Evolutionary conservation across 805 yeast species (phyloP).

Genomic region (Lachancea waltii): DNA sequence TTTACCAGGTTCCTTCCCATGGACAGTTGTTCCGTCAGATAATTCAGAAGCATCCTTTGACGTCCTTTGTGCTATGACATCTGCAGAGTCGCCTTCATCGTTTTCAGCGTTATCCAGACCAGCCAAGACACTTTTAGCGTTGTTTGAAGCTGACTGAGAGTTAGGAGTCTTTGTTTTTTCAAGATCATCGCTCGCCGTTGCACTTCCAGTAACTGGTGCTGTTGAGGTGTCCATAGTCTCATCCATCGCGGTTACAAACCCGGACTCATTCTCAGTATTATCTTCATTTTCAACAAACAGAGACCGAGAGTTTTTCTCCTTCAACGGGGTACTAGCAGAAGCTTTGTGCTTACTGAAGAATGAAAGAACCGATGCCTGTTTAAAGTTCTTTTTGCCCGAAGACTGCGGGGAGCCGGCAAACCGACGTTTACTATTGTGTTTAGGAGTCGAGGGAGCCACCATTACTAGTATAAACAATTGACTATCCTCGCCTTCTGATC

Average conservation of each 20-base stretch:
- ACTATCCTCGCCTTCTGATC: too few species aligned
- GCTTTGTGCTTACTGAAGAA: slow-evolving; percentile 28
- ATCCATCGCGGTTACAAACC: slow-evolving; percentile 16
- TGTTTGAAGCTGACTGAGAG: too few species aligned
- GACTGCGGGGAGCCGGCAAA: slow-evolving; percentile 10
- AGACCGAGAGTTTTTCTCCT: slow-evolving; percentile 6
- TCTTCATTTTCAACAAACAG: slow-evolving; percentile 19
- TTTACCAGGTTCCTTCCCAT: neutral
- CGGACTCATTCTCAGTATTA: slow-evolving; percentile 15
- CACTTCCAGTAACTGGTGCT: neutral
- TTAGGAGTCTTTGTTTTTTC: slow-evolving; percentile 1
- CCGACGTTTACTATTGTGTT: slow-evolving; percentile 11
- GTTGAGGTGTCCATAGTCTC: slow-evolving; percentile 3
- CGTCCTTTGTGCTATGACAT: neutral
- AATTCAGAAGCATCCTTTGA: neutral
- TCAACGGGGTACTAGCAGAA: slow-evolving; percentile 9
- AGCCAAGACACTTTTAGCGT: too few species aligned
- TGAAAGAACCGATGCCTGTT: slow-evolving; percentile 33
- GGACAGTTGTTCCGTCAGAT: neutral
- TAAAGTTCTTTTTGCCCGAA: slow-evolving; percentile 31
- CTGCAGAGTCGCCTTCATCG: neutral
- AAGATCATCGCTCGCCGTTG: neutral
- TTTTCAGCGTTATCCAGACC: too few species aligned
- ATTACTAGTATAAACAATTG: neutral
- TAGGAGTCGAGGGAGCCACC: slow-evolving; percentile 27